Evolutionary conservation across 2,329 filamentous ascomycete species (phyloP).

Genomic region (Curvularia spicifera): DNA sequence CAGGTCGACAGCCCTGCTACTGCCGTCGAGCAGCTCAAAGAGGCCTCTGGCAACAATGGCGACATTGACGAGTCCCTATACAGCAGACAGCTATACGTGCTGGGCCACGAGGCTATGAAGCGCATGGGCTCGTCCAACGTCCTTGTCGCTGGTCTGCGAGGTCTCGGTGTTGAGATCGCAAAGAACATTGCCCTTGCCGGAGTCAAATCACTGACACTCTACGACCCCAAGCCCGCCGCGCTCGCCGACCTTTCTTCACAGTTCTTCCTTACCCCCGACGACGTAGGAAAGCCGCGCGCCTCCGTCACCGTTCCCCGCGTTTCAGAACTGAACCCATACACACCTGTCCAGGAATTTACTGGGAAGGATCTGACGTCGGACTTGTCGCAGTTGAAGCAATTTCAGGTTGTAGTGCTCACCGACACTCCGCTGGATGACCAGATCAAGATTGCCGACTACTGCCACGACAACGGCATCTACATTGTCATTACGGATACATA

Average conservation of each 20-base stretch:
- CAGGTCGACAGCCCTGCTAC: slow-evolving; percentile 65
- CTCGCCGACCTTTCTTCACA: slow-evolving; percentile 93
- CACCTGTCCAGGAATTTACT: slow-evolving; percentile 79
- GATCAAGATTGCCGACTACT: slow-evolving; percentile 85
- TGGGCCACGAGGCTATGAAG: slow-evolving; percentile 90
- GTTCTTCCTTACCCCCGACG: slow-evolving; percentile 89
- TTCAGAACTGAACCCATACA: slow-evolving; percentile 95
- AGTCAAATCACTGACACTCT: slow-evolving; percentile 94
- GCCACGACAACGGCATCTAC: slow-evolving; percentile 91
- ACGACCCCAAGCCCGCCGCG: slow-evolving; percentile 83
- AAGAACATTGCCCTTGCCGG: slow-evolving; percentile 98
- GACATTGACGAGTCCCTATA: slow-evolving; percentile 73
- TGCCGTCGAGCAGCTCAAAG: slow-evolving; percentile 65
- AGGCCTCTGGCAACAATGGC: slow-evolving; percentile 54
- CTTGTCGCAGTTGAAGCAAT: slow-evolving; percentile 82
- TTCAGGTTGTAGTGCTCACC: slow-evolving; percentile 91
- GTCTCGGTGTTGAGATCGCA: slow-evolving; percentile 95
- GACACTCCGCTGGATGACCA: slow-evolving; percentile 82
- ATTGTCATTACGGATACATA: slow-evolving; percentile 87
- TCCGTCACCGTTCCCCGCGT: slow-evolving; percentile 85
- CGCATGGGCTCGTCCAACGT: slow-evolving; percentile 97
- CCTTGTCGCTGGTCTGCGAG: slow-evolving; percentile 88
- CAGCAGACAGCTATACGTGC: slow-evolving; percentile 72
- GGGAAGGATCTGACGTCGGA: slow-evolving; percentile 72
- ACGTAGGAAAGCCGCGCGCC: slow-evolving; percentile 91